A percentile compares a stretch with the other conserved stretches of the same genome.
Evolutionary conservation across 257 asterid species (phyloP).

Genomic region (Solanum gracilifrons): DNA sequence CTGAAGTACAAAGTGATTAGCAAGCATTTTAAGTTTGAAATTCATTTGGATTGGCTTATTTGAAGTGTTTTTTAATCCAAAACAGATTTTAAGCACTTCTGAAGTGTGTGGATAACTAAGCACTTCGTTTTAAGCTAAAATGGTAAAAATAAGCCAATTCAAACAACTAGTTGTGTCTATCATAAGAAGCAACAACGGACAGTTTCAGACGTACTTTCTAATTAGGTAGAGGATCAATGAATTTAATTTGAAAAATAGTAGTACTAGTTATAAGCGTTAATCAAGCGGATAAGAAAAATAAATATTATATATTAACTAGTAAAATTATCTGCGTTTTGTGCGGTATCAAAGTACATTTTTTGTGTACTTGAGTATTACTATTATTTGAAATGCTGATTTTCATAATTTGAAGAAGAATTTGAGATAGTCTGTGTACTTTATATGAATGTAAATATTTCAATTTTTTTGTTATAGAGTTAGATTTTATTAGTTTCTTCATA

Average conservation of each 20-base stretch:
- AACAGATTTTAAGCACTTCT: background rate
- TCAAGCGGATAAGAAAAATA: background rate
- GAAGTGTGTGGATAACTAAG: background rate
- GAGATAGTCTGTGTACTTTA: no score
- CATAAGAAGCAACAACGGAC: background rate
- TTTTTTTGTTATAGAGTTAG: no score
- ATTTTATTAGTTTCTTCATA: background rate
- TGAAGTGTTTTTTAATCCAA: background rate
- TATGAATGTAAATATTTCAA: no score
- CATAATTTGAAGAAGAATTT: no score
- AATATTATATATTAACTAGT: no score
- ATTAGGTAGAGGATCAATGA: background rate
- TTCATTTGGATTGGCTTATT: background rate
- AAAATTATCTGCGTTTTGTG: rapidly evolving
- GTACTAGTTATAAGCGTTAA: background rate
- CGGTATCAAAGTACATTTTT: no score
- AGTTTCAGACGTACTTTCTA: background rate
- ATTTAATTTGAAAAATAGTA: background rate
- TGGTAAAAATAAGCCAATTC: no score
- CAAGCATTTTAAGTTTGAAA: background rate
- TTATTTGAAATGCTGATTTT: no score
- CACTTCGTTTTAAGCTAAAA: background rate
- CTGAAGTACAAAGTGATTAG: background rate
- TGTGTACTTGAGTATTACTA: no score
- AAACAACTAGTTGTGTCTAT: background rate